phyloP scores from a whole-genome alignment of 495 filamentous ascomycete species.

The Trypethelium eluteriae region DNA sequence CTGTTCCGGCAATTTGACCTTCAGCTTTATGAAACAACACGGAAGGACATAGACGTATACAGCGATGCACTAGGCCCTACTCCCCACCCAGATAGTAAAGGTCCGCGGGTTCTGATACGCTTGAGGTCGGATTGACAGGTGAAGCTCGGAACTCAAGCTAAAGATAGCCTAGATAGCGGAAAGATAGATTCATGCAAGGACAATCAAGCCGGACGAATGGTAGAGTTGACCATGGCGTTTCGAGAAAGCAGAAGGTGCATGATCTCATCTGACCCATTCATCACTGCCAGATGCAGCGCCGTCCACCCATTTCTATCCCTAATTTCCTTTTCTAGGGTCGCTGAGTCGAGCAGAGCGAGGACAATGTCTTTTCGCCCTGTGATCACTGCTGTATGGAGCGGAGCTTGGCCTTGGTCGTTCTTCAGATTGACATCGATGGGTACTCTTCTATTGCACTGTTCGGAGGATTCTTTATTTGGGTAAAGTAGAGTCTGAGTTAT shows the following conservation, averaged over 20 bases:
- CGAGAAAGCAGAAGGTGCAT: background rate
- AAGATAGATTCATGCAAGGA: background rate
- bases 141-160: background rate
- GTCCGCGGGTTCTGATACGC: background rate
- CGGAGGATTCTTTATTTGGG: background rate
- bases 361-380: background rate
- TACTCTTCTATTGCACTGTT: background rate
- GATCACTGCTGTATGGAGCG: background rate
- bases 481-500: background rate
- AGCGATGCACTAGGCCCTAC: background rate
- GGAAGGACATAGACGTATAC: background rate
- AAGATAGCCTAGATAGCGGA: too few species aligned
- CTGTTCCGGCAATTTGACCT: slow-evolving; percentile 37
- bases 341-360: background rate
- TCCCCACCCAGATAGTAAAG: background rate
- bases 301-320: background rate
- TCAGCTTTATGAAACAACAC: slow-evolving; percentile 33
- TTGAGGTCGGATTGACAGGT: background rate
- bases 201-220: background rate
- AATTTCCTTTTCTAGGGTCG: background rate
- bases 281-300: background rate
- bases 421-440: background rate
- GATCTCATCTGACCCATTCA: background rate
- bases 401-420: background rate
- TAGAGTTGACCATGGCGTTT: background rate